phyloP scores from a whole-genome alignment of 1,139 yeast species.

The Debaryomyces subglobosus region DNA sequence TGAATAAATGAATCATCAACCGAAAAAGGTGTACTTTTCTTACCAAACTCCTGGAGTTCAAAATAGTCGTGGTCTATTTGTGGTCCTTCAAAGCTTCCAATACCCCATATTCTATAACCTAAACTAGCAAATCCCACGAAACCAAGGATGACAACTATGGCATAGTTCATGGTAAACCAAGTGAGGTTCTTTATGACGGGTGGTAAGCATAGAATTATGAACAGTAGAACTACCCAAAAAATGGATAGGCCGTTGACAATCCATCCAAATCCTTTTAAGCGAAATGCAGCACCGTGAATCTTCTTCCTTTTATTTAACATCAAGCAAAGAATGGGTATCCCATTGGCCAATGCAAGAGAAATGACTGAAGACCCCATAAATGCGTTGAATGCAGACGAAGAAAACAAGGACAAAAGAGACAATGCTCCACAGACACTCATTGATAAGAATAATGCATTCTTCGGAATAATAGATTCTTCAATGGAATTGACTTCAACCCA shows the following conservation, averaged over 20 bases:
- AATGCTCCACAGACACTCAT: conserved; percentile 63
- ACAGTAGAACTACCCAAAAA: conserved; percentile 61
- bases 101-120: conserved; percentile 64
- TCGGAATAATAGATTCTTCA: conserved; percentile 65
- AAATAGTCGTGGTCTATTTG: conserved; percentile 55
- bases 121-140: conserved; percentile 53
- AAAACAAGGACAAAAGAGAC: conserved; percentile 67
- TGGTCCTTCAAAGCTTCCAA: conserved; percentile 64
- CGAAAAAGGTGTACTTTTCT: conserved; percentile 6
- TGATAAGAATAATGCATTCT: conserved; percentile 71
- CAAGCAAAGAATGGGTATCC: conserved; percentile 70
- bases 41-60: conserved; percentile 34
- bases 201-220: conserved; percentile 71
- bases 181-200: conserved; percentile 66
- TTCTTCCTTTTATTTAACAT: conserved; percentile 64
- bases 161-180: conserved; percentile 71
- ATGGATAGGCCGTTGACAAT: conserved; percentile 61
- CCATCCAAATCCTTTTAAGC: conserved; percentile 68
- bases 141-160: conserved; percentile 58
- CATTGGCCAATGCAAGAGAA: conserved; percentile 74
- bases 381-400: conserved; percentile 79
- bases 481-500: conserved; percentile 69
- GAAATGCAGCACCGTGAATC: conserved; percentile 71
- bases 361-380: conserved; percentile 87
- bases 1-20: conserved; percentile 16